Conservation (phyloP, 768 basidiomycete species). For the Lyophyllum semitale region DNA sequence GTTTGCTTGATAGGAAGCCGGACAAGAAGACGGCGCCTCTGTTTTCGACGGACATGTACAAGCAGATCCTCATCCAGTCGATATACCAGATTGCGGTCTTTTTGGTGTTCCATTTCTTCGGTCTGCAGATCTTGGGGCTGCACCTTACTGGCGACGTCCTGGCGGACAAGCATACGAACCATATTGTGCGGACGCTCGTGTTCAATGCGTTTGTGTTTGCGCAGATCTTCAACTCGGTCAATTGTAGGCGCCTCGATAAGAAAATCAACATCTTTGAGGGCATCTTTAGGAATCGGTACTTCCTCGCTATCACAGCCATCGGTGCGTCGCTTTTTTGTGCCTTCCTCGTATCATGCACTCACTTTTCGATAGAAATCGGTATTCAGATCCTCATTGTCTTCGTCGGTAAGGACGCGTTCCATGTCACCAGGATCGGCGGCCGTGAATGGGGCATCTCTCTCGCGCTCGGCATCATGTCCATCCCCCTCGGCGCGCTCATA, state of each 20-base stretch:
- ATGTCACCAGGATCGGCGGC: conserved; percentile 76
- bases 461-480: conserved; percentile 81
- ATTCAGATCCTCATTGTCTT: conserved; percentile 89
- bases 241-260: conserved; percentile 84
- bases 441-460: conserved; percentile 94
- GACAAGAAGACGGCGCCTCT: conserved; percentile 88
- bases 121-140: conserved; percentile 70
- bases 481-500: conserved; percentile 84
- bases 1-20: conserved; percentile 84
- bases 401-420: conserved; percentile 89
- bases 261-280: conserved; percentile 90
- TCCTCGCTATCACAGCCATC: conserved; percentile 79
- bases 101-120: conserved; percentile 88
- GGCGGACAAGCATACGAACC: conserved; percentile 35
- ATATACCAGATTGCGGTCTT: conserved; percentile 82
- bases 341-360: neutral
- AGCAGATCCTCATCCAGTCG: conserved; percentile 92
- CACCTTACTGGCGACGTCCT: conserved; percentile 31
- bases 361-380: conserved; percentile 64
- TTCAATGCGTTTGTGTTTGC: conserved; percentile 99
- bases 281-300: conserved; percentile 77
- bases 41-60: conserved; percentile 94
- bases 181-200: conserved; percentile 78
- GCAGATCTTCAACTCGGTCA: conserved; percentile 95
- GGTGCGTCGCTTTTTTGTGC: conserved; percentile 55